Percentiles rank a stretch among this genome's conserved stretches.
phyloP scores from a whole-genome alignment of 2,329 filamentous ascomycete species.

The Fusarium ambrosium region DNA sequence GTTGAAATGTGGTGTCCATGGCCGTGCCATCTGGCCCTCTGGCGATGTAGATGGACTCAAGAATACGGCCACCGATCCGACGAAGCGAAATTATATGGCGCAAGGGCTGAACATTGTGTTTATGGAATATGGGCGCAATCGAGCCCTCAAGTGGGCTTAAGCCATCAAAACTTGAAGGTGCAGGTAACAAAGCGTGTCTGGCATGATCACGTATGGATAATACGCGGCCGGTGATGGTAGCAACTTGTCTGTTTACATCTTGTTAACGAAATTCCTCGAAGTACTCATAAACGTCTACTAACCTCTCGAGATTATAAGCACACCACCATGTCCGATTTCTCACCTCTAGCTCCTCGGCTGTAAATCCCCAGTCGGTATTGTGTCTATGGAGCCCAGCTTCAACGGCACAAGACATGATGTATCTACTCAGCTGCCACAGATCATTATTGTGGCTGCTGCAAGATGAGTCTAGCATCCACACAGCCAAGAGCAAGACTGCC shows the following conservation, averaged over 20 bases:
- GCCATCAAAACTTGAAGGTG: neutral
- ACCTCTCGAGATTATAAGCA: constrained; percentile 1
- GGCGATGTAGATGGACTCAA: neutral
- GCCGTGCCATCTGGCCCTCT: neutral
- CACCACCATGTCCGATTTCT: neutral
- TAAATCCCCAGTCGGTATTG: neutral
- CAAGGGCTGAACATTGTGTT: neutral
- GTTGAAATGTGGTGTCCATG: neutral
- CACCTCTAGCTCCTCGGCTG: neutral
- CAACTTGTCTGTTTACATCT: neutral
- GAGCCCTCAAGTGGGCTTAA: neutral
- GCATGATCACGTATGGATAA: neutral
- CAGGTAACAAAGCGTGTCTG: neutral
- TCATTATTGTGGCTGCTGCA: constrained; percentile 38
- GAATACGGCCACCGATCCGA: neutral
- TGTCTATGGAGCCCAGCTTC: neutral
- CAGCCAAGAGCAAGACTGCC: constrained; percentile 36
- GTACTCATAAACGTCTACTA: rapidly evolving
- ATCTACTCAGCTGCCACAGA: constrained; percentile 46
- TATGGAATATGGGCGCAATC: neutral
- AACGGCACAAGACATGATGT: constrained; percentile 44
- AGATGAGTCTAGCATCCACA: constrained; percentile 45
- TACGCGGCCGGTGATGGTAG: neutral
- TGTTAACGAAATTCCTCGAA: neutral
- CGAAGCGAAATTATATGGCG: neutral